phyloP scores from a whole-genome alignment of 495 filamentous ascomycete species.

The Umbilicaria muhlenbergii region DNA sequence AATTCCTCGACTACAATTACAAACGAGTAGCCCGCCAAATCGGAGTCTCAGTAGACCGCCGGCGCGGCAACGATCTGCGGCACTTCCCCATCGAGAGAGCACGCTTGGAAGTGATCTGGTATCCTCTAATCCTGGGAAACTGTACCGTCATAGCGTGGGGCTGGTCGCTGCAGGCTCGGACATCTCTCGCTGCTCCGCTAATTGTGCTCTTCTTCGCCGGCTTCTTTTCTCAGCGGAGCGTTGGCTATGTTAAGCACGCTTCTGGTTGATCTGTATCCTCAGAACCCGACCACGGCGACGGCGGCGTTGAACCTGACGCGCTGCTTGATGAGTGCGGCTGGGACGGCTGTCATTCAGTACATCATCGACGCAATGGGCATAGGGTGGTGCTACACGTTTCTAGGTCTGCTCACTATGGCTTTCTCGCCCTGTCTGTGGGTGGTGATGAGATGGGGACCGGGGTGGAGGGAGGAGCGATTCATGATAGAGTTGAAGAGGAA shows the following conservation, averaged over 20 bases:
- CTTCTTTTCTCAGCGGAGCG: conserved; percentile 18
- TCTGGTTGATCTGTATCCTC: conserved; percentile 49
- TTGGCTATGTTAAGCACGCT: conserved; percentile 28
- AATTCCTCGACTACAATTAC: conserved; percentile 10
- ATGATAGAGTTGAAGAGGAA: background rate
- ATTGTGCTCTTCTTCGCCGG: conserved; percentile 21
- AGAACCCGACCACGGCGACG: conserved; percentile 44
- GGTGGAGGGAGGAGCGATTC: conserved; percentile 31
- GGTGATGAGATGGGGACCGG: conserved; percentile 26
- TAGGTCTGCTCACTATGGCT: conserved; percentile 36
- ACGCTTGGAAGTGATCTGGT: conserved; percentile 29
- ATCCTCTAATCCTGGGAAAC: conserved; percentile 18
- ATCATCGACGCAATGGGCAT: conserved; percentile 50
- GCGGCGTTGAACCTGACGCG: conserved; percentile 57
- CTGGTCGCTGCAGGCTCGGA: conserved; percentile 26
- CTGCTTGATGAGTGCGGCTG: conserved; percentile 51
- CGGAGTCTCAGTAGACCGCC: conserved; percentile 7
- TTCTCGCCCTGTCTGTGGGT: conserved; percentile 36
- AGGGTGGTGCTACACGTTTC: conserved; percentile 57
- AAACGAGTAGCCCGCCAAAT: conserved; percentile 3
- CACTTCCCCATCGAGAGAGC: conserved; percentile 36
- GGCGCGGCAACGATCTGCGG: conserved; percentile 6
- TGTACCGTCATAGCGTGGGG: conserved; percentile 29
- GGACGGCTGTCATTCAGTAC: conserved; percentile 46
- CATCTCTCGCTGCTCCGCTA: conserved; percentile 20